Evolutionary conservation across 2,329 filamentous ascomycete genomes (phyloP).

Genomic region (Ophiostoma fasciatum): DNA sequence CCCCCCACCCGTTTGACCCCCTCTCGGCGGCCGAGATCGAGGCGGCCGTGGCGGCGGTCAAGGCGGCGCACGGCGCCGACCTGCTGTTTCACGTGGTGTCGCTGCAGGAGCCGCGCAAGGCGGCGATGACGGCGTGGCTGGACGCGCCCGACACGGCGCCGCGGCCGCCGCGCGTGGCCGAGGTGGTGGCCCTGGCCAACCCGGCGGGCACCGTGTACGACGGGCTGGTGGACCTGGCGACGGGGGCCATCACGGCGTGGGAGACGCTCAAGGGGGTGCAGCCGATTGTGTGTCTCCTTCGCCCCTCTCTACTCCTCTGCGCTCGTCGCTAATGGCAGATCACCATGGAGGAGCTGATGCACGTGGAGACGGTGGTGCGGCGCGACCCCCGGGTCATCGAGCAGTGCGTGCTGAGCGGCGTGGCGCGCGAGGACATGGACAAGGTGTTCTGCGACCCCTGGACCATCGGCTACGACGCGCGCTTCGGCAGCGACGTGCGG

Average conservation of each 20-base stretch:
- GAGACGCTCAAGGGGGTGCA: slow-evolving; percentile 61
- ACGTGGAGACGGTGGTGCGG: slow-evolving; percentile 61
- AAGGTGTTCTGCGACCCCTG: slow-evolving; percentile 94
- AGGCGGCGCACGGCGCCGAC: slow-evolving; percentile 51
- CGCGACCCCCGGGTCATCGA: slow-evolving; percentile 78
- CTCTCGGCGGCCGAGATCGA: slow-evolving; percentile 61
- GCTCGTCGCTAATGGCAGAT: slow-evolving; percentile 35
- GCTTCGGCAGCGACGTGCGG: slow-evolving; percentile 63
- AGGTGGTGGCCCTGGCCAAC: slow-evolving; percentile 63
- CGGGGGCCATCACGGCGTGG: slow-evolving; percentile 57
- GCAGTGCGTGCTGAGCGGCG: slow-evolving; percentile 71
- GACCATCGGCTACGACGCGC: slow-evolving; percentile 90
- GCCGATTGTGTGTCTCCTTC: slow-evolving; percentile 45
- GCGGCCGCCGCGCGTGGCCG: slow-evolving; percentile 57
- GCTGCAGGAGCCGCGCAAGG: slow-evolving; percentile 72
- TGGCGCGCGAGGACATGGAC: slow-evolving; percentile 72
- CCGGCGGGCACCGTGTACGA: slow-evolving; percentile 69
- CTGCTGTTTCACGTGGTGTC: slow-evolving; percentile 80
- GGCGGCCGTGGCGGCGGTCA: slow-evolving; percentile 50
- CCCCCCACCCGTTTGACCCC: slow-evolving; percentile 60
- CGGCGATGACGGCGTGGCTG: slow-evolving; percentile 68
- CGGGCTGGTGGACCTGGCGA: slow-evolving; percentile 59
- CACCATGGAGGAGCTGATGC: slow-evolving; percentile 77
- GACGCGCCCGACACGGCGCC: slow-evolving; percentile 44
- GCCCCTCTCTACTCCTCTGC: too few species aligned